phyloP scores from a whole-genome alignment of 2,329 filamentous ascomycete genomes.

The Fusarium oxysporum region DNA sequence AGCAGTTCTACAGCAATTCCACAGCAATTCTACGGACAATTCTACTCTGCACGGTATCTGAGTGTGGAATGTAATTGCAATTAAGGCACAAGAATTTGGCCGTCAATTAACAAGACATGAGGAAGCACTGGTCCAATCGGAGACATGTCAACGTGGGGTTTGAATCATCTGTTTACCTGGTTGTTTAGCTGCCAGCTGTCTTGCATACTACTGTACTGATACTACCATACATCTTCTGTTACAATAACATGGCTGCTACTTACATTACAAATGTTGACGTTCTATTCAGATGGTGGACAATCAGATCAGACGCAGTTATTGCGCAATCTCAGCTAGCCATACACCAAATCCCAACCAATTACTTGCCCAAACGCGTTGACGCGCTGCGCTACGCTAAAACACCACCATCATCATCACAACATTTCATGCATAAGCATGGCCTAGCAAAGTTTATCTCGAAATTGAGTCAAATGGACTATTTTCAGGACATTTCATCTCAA shows the following conservation, averaged over 20 bases:
- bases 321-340: conserved; percentile 26
- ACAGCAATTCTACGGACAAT: no score
- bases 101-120: conserved; percentile 5
- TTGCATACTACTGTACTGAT: neutral
- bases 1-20: neutral
- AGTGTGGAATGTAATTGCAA: neutral
- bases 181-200: conserved; percentile 18
- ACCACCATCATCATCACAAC: conserved; percentile 33
- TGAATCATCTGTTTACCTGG: conserved; percentile 2
- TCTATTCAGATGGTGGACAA: neutral
- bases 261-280: neutral
- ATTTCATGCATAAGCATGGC: conserved; percentile 24
- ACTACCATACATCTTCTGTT: neutral
- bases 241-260: neutral
- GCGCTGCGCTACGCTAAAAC: conserved; percentile 31
- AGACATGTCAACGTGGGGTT: conserved; percentile 6
- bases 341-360: conserved; percentile 16
- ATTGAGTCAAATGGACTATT: neutral
- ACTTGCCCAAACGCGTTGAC: conserved; percentile 28
- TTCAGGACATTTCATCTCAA: neutral
- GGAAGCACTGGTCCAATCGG: conserved; percentile 27
- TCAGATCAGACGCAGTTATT: neutral
- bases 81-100: neutral
- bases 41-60: no score
- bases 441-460: conserved; percentile 26